Percentiles rank a stretch among this genome's conserved stretches.
Evolutionary conservation across 345 rosid genomes (phyloP).

Genomic region (Eucalyptus cloeziana): DNA sequence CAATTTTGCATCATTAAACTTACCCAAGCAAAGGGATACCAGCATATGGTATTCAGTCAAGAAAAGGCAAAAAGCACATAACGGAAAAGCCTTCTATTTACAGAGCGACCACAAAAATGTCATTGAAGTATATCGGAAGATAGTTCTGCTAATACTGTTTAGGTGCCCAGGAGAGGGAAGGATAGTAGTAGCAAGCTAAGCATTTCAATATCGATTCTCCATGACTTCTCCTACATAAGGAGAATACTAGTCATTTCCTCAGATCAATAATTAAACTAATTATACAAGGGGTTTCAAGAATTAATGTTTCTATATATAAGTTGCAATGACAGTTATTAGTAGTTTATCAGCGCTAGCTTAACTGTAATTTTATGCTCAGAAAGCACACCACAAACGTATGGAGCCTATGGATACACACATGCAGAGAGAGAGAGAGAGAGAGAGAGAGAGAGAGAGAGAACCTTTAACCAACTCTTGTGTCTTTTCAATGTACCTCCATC

Average conservation of each 20-base stretch:
- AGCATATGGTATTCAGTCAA: neutral
- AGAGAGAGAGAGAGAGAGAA: neutral
- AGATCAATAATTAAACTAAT: neutral
- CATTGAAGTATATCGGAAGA: neutral
- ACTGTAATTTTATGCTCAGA: neutral
- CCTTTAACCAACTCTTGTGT: conserved; percentile 95
- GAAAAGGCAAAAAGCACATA: neutral
- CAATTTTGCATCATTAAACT: neutral
- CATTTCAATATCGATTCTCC: neutral
- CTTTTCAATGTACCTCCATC: conserved; percentile 85
- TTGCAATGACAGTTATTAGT: neutral
- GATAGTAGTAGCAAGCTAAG: neutral
- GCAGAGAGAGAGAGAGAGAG: neutral
- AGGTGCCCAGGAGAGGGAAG: neutral
- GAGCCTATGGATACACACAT: neutral
- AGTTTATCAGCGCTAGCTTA: neutral
- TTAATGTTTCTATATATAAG: neutral
- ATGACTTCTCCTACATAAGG: neutral
- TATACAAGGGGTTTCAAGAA: neutral
- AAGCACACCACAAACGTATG: neutral
- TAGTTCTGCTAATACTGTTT: neutral
- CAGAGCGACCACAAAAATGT: neutral
- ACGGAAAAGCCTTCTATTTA: neutral
- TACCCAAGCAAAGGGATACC: neutral
- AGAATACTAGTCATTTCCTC: neutral